phyloP scores from a whole-genome alignment of 2,329 filamentous ascomycete species.

The Colletotrichum eremochloae region DNA sequence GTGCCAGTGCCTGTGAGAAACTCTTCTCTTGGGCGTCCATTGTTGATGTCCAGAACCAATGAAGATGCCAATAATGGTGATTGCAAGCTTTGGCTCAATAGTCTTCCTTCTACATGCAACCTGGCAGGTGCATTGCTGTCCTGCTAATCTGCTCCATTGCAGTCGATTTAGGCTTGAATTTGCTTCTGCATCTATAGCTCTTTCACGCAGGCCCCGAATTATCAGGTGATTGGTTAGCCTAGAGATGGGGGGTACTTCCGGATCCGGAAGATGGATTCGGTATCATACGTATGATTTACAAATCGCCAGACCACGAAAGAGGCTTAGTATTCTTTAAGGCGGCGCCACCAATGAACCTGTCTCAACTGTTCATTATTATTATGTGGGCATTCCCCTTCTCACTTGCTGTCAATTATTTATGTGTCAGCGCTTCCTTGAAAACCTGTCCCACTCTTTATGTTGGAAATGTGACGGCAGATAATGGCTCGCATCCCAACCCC shows the following conservation, averaged over 20 bases:
- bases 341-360: conserved; percentile 27
- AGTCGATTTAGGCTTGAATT: not conserved
- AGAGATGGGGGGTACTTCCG: conserved; percentile 12
- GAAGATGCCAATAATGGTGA: not conserved
- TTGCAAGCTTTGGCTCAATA: not conserved
- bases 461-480: conserved; percentile 31
- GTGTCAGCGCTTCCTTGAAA: not conserved
- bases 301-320: conserved; percentile 20
- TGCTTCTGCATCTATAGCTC: not conserved
- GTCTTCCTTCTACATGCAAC: not conserved
- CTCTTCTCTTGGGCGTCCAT: not conserved
- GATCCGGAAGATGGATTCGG: conserved; percentile 38
- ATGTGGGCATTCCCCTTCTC: conserved; percentile 19
- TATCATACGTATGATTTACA: conserved; percentile 10
- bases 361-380: conserved; percentile 13
- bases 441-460: not conserved
- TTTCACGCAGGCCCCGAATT: conserved; percentile 7
- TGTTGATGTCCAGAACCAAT: not conserved
- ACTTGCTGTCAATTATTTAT: conserved; percentile 19
- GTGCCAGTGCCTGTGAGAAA: not conserved
- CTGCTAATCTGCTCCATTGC: too few relatives aligned
- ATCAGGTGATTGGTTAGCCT: conserved; percentile 1
- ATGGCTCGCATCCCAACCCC: conserved; percentile 40
- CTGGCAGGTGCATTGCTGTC: not conserved
- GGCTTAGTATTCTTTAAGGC: conserved; percentile 14